Conservation (phyloP, 768 basidiomycete genomes). For the Scleroderma bovista region DNA sequence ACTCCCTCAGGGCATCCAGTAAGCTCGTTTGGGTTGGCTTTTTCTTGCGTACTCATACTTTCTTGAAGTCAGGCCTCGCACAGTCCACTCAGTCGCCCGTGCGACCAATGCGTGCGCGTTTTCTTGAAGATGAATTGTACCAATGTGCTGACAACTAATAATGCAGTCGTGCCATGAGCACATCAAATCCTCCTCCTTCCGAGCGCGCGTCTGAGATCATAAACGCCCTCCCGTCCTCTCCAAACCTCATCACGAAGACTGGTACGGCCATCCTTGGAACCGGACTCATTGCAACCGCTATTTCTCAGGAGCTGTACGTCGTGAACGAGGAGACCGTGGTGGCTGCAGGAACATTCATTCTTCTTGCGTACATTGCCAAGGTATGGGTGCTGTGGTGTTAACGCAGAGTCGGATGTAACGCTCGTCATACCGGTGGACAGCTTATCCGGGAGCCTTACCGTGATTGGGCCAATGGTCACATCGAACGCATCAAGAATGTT, state of each 20-base stretch:
- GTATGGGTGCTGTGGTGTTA: constrained; percentile 34
- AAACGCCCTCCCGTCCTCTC: constrained; percentile 80
- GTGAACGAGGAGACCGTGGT: constrained; percentile 95
- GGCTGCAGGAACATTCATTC: constrained; percentile 75
- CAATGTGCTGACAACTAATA: constrained; percentile 5
- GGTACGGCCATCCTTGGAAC: constrained; percentile 89
- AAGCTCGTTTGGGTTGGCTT: constrained; percentile 11
- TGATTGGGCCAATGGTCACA: constrained; percentile 88
- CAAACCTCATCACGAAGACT: constrained; percentile 89
- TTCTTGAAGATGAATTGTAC: constrained; percentile 2
- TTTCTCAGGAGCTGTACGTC: constrained; percentile 96
- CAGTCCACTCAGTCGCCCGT: constrained; percentile 42
- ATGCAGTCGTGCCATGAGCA: constrained; percentile 61
- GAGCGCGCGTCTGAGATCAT: constrained; percentile 90
- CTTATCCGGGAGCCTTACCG: constrained; percentile 81
- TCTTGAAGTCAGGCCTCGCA: constrained; percentile 49
- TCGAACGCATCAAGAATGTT: constrained; percentile 75
- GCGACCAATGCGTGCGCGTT: constrained; percentile 42
- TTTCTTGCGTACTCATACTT: background rate
- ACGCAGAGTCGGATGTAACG: constrained; percentile 1
- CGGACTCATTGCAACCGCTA: constrained; percentile 83
- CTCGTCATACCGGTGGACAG: constrained; percentile 33
- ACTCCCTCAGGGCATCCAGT: constrained; percentile 60
- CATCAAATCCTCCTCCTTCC: constrained; percentile 64
- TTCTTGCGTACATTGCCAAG: constrained; percentile 79